Conservation (phyloP, 768 basidiomycete species). For the Phaffia tasmanica region DNA sequence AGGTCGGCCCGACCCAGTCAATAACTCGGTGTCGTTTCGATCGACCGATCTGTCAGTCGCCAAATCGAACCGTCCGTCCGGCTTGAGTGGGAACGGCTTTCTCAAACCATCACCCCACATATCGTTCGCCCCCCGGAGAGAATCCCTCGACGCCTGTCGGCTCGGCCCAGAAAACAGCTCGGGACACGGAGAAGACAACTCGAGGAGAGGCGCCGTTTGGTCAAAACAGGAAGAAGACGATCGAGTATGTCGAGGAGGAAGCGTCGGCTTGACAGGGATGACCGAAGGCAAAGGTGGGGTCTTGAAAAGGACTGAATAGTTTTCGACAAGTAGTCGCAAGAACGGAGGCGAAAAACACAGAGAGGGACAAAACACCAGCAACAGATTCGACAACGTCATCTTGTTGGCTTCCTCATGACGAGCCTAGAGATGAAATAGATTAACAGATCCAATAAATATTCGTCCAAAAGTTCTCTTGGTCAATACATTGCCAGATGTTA, state of each 20-base stretch:
- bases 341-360: slow-evolving; percentile 46
- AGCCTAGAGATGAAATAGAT: slow-evolving; percentile 52
- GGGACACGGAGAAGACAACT: too few species aligned
- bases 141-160: too few species aligned
- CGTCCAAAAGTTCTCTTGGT: not conserved
- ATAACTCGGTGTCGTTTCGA: too few species aligned
- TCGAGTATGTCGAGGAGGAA: not conserved
- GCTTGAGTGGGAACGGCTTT: too few species aligned
- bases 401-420: slow-evolving; percentile 60
- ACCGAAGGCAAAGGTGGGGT: not conserved
- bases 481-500: not conserved
- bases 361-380: slow-evolving; percentile 79
- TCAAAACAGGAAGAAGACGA: not conserved
- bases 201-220: too few species aligned
- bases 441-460: not conserved
- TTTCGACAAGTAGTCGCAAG: slow-evolving; percentile 25
- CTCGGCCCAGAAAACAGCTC: too few species aligned
- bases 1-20: too few species aligned
- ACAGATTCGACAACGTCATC: slow-evolving; percentile 83
- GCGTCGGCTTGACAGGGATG: not conserved
- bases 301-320: slow-evolving; percentile 15
- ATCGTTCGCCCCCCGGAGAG: too few species aligned
- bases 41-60: too few species aligned
- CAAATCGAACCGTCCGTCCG: too few species aligned
- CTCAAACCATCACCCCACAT: too few species aligned